These are phyloP conservation scores for Mycosphaerella sp. DNA, from an alignment of 2,329 filamentous ascomycete genomes.

Conservation along the genomic window DNA sequence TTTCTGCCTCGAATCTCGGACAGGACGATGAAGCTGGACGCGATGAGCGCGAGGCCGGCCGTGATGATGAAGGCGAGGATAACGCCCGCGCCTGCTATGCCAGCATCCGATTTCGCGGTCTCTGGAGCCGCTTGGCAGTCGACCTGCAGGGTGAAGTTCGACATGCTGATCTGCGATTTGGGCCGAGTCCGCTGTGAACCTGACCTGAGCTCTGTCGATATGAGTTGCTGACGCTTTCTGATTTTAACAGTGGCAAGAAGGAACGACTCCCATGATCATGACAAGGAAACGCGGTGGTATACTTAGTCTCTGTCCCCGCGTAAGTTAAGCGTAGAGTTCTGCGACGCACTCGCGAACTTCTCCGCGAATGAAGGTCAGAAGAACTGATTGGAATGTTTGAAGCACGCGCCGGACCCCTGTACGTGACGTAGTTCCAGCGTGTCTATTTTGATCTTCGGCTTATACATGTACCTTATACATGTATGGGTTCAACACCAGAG, in stretches of 20 bases:
- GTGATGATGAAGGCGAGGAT: slow-evolving; percentile 63
- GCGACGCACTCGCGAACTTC: not conserved
- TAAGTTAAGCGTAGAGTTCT: not conserved
- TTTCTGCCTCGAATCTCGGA: slow-evolving; percentile 46
- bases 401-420: not conserved
- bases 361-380: too few relatives aligned
- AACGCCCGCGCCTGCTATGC: slow-evolving; percentile 54
- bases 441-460: not conserved
- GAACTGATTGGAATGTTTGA: not conserved
- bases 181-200: not conserved
- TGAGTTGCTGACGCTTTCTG: too few relatives aligned
- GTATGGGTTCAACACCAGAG: too few relatives aligned
- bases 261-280: not conserved
- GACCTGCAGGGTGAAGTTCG: slow-evolving; percentile 11
- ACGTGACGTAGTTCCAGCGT: too few relatives aligned
- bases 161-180: slow-evolving; percentile 1
- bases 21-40: slow-evolving; percentile 53
- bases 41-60: slow-evolving; percentile 50
- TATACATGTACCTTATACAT: too few relatives aligned
- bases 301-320: not conserved
- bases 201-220: not conserved
- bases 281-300: not conserved
- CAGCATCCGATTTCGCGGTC: slow-evolving; percentile 47
- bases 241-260: not conserved
- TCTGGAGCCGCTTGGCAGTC: slow-evolving; percentile 45